Base-by-base conservation (phyloP, 129 eudicot species). In the Flaveria trinervia region DNA sequence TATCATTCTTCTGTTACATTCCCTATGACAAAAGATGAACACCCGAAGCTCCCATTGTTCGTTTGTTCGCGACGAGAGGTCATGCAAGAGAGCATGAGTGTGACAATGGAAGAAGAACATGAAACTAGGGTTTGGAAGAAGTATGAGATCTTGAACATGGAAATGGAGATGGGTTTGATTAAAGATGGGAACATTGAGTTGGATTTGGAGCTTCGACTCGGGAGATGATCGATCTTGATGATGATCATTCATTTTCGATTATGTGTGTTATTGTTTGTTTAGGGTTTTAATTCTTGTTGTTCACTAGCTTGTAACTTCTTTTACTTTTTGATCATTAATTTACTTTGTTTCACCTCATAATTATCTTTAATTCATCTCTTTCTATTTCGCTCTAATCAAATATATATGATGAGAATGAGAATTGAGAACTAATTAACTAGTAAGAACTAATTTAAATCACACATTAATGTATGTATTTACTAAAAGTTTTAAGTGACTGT, bases 161-260 rank as follows among this genome's bases (percentile, higher is more conserved):
- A 80, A 23, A 68, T 77, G 80, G 79, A 67, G 62, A 33, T 80
- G 81, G 85, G 84, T 55, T 77, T 77, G 72, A 41, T 82, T 20
- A 73, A 69, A 71, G 89, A 86, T 67, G 83, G 72, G 52, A 84
- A 83, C 77, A 78, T 88, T 82, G 89, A 88, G 76, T 81, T 88
- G 80, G 93, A 91, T 77, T 88, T 91, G 89, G 97, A 91, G 75
- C 93, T 91, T 65, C 86, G 97, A 64, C 93, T 91, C 22, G 97
- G 97, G 0, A 7, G 41, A 36, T 36, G 41, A 36, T 36, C 73
- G 79, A 30, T 84, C 88, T 66, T 71, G 66, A 64, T 79, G 11
- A 14, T 62, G 41, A 36, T 30, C 49, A 45, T 64, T 46, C 23
- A 9, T 33, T 36, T 10, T 30, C 3, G 18, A 7, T 11, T 11